These are phyloP conservation scores for Penicillium sp. DNA, from an alignment of 2,329 filamentous ascomycete species.

Conservation along the genomic window DNA sequence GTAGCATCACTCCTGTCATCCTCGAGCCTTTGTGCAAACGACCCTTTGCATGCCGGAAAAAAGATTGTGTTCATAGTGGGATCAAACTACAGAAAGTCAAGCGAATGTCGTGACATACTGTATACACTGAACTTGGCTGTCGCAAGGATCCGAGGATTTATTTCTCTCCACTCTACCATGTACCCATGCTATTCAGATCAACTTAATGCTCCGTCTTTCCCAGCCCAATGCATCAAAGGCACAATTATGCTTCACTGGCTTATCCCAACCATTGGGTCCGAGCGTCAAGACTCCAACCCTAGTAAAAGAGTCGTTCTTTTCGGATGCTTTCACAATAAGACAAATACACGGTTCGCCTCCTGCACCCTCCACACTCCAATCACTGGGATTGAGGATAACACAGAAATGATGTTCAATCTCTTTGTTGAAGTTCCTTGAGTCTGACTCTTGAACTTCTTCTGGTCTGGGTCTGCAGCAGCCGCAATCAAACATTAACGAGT, in stretches of 20 bases:
- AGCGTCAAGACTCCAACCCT: background rate
- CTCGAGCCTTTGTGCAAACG: no score
- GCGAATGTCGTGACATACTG: no score
- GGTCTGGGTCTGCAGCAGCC: background rate
- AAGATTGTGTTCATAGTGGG: no score
- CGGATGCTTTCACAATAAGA: background rate
- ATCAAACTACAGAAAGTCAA: no score
- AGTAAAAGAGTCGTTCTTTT: background rate
- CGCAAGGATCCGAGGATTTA: no score
- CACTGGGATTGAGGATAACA: background rate
- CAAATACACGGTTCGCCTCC: background rate
- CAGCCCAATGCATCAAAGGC: background rate
- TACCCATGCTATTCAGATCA: background rate
- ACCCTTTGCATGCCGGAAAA: no score
- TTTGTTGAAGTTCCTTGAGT: background rate
- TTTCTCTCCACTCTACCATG: no score
- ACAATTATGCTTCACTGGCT: background rate
- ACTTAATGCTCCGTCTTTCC: background rate
- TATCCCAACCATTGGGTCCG: background rate
- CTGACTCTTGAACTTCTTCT: background rate
- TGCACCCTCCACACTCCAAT: background rate
- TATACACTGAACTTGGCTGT: no score
- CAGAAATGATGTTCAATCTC: background rate
- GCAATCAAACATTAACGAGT: background rate
- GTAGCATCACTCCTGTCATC: no score